These are phyloP conservation scores for Ramicandelaber brevisporus DNA, from an alignment of 192 early-diverging fungal species.

Conservation along the genomic window DNA sequence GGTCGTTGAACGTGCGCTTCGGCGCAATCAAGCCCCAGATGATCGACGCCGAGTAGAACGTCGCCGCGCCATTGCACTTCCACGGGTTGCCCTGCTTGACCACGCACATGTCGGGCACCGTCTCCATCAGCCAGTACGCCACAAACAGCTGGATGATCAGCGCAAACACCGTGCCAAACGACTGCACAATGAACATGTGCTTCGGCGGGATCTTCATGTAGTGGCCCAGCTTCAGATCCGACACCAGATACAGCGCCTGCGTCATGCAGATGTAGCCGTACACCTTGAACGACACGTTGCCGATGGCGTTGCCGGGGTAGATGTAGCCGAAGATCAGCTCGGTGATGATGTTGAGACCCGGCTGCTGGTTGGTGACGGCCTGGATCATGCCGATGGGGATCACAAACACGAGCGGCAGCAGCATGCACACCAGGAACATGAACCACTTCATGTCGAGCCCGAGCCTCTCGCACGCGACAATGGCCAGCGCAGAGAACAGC, in stretches of 20 bases:
- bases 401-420: constrained; percentile 31
- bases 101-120: constrained; percentile 26
- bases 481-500: constrained; percentile 17
- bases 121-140: constrained; percentile 33
- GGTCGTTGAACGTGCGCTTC: constrained; percentile 31
- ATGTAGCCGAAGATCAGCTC: constrained; percentile 65
- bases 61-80: constrained; percentile 26
- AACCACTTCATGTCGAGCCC: constrained; percentile 63
- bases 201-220: constrained; percentile 68
- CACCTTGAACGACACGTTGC: constrained; percentile 64
- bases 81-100: constrained; percentile 26
- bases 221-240: constrained; percentile 49
- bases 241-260: constrained; percentile 44
- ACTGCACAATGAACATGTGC: constrained; percentile 49
- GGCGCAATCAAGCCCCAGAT: constrained; percentile 69
- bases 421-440: constrained; percentile 38
- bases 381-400: constrained; percentile 63
- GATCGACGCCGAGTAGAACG: constrained; percentile 41
- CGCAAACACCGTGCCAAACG: constrained; percentile 37
- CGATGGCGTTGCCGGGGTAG: constrained; percentile 50
- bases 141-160: constrained; percentile 36
- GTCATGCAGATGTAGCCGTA: constrained; percentile 46
- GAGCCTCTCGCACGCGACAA: constrained; percentile 20
- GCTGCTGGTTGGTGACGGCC: constrained; percentile 49
- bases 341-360: constrained; percentile 55